Conservation (phyloP, 1,284 basidiomycete species). For the Agaricales sp. region DNA sequence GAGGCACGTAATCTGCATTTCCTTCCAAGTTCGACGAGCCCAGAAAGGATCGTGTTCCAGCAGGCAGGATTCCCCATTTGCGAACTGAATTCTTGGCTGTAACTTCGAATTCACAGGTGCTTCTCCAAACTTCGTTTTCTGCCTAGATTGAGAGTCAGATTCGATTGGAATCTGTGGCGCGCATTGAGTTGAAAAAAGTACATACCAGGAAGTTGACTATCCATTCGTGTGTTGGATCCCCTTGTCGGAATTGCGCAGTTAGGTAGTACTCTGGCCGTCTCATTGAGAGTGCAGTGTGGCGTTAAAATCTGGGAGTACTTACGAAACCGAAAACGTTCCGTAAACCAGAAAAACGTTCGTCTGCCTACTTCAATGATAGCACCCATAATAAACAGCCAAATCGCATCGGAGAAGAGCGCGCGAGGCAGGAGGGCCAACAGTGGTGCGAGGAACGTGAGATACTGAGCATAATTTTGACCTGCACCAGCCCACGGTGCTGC, state of each 20-base stretch:
- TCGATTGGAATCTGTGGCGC: neutral
- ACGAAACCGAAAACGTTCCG: neutral
- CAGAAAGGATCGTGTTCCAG: neutral
- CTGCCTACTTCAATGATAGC: neutral
- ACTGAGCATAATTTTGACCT: neutral
- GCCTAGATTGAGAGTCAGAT: neutral
- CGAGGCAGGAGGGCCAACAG: neutral
- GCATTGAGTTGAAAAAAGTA: neutral
- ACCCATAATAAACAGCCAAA: neutral
- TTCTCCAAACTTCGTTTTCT: neutral
- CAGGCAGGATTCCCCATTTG: neutral
- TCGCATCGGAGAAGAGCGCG: neutral
- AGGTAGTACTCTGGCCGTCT: neutral
- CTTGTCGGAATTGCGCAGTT: constrained; percentile 1
- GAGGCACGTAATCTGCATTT: neutral
- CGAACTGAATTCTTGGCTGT: neutral
- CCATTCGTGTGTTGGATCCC: neutral
- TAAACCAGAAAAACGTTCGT: neutral
- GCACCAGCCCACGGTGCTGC: neutral
- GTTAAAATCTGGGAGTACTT: neutral
- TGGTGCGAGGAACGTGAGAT: neutral
- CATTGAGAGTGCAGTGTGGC: neutral
- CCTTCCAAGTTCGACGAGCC: neutral
- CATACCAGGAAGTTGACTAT: neutral
- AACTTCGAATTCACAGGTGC: neutral